These are phyloP conservation scores for Vaccinium macrocarpon DNA, from an alignment of 148 eudicot species.

Conservation along the genomic window DNA sequence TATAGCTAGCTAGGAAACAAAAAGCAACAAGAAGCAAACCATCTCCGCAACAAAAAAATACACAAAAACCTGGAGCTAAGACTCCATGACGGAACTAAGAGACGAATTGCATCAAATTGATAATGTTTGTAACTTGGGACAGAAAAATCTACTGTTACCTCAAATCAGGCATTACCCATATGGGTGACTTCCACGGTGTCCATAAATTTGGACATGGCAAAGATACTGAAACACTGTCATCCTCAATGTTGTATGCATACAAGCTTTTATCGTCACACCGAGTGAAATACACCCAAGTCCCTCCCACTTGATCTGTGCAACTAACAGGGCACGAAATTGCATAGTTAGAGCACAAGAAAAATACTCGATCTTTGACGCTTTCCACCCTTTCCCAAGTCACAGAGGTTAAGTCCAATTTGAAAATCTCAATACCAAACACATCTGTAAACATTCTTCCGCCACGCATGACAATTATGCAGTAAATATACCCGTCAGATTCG, in stretches of 20 bases:
- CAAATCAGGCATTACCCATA: constrained; percentile 1
- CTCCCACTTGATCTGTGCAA: background rate
- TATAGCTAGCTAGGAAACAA: no score
- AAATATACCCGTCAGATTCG: constrained; percentile 5
- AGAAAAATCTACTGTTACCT: background rate
- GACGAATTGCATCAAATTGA: no score
- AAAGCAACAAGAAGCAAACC: no score
- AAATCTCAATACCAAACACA: background rate
- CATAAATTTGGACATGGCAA: background rate
- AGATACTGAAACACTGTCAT: background rate
- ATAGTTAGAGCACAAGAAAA: background rate
- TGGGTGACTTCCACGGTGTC: constrained; percentile 4
- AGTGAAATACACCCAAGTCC: background rate
- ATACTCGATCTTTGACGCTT: background rate
- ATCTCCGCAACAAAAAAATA: no score
- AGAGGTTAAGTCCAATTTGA: background rate
- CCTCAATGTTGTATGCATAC: background rate
- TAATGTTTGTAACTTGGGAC: no score
- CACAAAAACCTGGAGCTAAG: no score
- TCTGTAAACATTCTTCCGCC: background rate
- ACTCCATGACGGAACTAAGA: no score
- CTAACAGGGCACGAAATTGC: background rate
- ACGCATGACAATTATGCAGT: background rate
- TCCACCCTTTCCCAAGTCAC: background rate
- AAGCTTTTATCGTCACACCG: background rate